Evolutionary conservation across 2,329 filamentous ascomycete genomes (phyloP).

Genomic region (Penicillium frequentans): DNA sequence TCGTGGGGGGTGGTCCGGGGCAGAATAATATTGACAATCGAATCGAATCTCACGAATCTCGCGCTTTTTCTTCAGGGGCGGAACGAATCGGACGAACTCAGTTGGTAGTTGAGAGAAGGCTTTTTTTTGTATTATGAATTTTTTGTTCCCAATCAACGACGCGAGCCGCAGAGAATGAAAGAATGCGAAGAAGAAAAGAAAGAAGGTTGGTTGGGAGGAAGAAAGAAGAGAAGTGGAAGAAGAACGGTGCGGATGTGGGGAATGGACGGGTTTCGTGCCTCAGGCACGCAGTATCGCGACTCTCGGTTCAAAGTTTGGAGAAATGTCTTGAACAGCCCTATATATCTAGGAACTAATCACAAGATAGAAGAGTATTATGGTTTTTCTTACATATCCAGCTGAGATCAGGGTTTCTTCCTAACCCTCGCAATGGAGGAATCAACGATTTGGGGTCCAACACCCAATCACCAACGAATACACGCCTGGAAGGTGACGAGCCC

Average conservation of each 20-base stretch:
- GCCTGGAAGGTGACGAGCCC: constrained; percentile 9
- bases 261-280: constrained; percentile 13
- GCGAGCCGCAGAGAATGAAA: constrained; percentile 30
- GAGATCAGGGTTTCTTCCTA: background rate
- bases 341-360: background rate
- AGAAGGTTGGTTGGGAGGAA: constrained; percentile 14
- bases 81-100: constrained; percentile 22
- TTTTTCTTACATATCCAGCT: background rate
- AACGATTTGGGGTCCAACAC: background rate
- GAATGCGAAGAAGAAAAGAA: constrained; percentile 28
- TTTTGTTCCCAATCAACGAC: constrained; percentile 23
- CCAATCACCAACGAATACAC: constrained; percentile 16
- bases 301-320: background rate
- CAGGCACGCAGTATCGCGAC: constrained; percentile 1
- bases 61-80: constrained; percentile 27
- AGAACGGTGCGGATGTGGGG: constrained; percentile 22
- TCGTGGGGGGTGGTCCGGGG: constrained; percentile 2
- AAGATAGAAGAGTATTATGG: background rate
- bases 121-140: constrained; percentile 15
- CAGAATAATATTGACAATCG: constrained; percentile 4
- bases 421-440: background rate
- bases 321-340: background rate
- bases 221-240: constrained; percentile 21
- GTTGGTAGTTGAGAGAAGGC: constrained; percentile 18
- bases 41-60: constrained; percentile 11